Base-by-base conservation (phyloP, 2,329 filamentous ascomycete species). In the Xylaria sp. region DNA sequence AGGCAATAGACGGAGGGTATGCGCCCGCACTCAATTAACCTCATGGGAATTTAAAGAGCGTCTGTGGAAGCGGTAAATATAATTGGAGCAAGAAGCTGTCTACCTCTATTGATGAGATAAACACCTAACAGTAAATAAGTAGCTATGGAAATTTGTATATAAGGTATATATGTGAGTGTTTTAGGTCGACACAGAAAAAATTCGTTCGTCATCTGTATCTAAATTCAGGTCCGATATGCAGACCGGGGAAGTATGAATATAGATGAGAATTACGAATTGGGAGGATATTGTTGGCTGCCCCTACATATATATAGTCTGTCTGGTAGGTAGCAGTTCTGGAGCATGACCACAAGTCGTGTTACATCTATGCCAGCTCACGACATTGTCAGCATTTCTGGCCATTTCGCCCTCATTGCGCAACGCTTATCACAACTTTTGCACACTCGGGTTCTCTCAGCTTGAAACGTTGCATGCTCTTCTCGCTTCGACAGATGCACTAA, bases 1-100 rank as follows among this genome's bases (percentile, higher is more conserved):
- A 75, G 74, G 73, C 43, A 76, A 75, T 71, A 69, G 68, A 39
- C 75, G 74, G 75, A 77, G 66, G 73, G 64, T 61, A 20, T 64
- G 20, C 48, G 33, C 71, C 74, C 74, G 75, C 62, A 48, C 25
- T 60, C 57, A 69, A 62, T 71, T 58, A 52, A 57, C 64, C 20
- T 51, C 43, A 18, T 33, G 31, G 3, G 8, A 8, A n/a, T 23
- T 15, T n/a, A 52, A 25, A 18, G 6, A 60, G 12, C 8, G 7
- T 41, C 6, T 15, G 28, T 8, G 18, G 1, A 23, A n/a, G 18
- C 5, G 25, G 25, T 39, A 28, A 20, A 62, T n/a, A 23, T 49
- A 25, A 59, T 36, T 7, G 23, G n/a, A 39, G 39, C 20, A 54
- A 49, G 49, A 15, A 7, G 5, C 10, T 36, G 18, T 48, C 15